Base-by-base conservation (phyloP, 75 land plant species). In the Pinus tabuliformis region DNA sequence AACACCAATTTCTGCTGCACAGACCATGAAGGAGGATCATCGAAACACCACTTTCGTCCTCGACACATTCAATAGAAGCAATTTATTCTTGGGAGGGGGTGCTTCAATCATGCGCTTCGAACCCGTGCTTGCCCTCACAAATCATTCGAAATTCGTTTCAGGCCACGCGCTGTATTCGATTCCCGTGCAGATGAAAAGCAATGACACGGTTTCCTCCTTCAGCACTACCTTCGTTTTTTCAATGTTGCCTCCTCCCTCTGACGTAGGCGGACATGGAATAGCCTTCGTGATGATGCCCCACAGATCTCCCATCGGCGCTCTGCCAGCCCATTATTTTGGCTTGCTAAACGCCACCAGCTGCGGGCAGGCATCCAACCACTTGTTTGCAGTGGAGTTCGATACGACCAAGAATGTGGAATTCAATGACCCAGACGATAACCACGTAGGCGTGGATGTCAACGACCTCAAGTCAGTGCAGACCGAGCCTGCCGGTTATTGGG, bases 371-470 rank as follows among this genome's bases (percentile, higher is more conserved):
- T 58, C 68, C 12, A 85, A 88, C 77, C 87, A 81, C 33, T 20
- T 89, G 0, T 77, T 89, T 66, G 88, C 81, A 14, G 91, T 89
- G 3, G 91, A 89, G 77, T 86, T 86, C 49, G 89, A 87, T 73
- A 84, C 86, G 0, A 76, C 61, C 7, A 8, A 28, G 24, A 83
- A 82, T 58, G 59, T 78, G 33, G 81, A 74, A 61, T 81, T 78
- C 56, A n/a, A 36, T 11, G 91, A 89, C 59, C 79, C 80, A n/a
- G 62, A 77, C 60, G 78, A 81, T 20, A 83, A 80, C 68, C 91
- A 89, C 75, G 76, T 86, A 13, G 86, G 91, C 4, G 74, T 89
- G 49, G 81, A 89, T 58, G 20, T 89, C 74, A 79, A 81, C 56
- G 75, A 81, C 56, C 24, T 89, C 61, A 22, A 5, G 1, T 89